Percentiles rank a stretch among this genome's conserved stretches.
Conservation (phyloP, 768 basidiomycete species). For the Kwoniella dendrophila region DNA sequence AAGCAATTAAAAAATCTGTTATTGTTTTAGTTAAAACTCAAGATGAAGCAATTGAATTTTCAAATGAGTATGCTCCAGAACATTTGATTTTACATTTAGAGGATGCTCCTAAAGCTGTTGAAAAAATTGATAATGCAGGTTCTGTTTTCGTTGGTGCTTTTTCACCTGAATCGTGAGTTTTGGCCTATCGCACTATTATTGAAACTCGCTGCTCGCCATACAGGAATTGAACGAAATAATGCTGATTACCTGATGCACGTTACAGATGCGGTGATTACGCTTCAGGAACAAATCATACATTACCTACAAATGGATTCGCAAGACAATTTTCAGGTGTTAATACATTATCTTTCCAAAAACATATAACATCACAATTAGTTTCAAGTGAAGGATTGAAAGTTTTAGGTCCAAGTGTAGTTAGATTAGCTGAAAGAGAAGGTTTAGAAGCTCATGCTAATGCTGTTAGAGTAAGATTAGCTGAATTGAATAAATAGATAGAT, state of each 20-base stretch:
- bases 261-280: slow-evolving; percentile 95
- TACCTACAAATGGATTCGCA: slow-evolving; percentile 86
- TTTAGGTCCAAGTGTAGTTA: slow-evolving; percentile 84
- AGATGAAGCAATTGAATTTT: slow-evolving; percentile 80
- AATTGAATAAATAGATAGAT: slow-evolving; percentile 8
- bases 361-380: slow-evolving; percentile 95
- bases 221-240: neutral
- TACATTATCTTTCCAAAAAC: slow-evolving; percentile 95
- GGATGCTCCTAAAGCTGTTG: slow-evolving; percentile 68
- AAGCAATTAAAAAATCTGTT: slow-evolving; percentile 86
- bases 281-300: slow-evolving; percentile 96
- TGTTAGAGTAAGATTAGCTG: slow-evolving; percentile 75
- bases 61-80: slow-evolving; percentile 97
- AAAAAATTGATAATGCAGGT: slow-evolving; percentile 82
- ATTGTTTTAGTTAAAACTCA: slow-evolving; percentile 73
- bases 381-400: slow-evolving; percentile 71
- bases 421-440: slow-evolving; percentile 91
- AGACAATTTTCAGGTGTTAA: slow-evolving; percentile 98
- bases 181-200: neutral
- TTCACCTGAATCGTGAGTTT: slow-evolving; percentile 83
- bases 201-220: neutral
- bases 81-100: slow-evolving; percentile 90
- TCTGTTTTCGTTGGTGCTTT: slow-evolving; percentile 94
- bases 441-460: slow-evolving; percentile 94
- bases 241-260: neutral